Percentiles rank a stretch among this genome's conserved stretches.
Evolutionary conservation across 495 filamentous ascomycete genomes (phyloP).

Genomic region (Neurospora hispaniola): DNA sequence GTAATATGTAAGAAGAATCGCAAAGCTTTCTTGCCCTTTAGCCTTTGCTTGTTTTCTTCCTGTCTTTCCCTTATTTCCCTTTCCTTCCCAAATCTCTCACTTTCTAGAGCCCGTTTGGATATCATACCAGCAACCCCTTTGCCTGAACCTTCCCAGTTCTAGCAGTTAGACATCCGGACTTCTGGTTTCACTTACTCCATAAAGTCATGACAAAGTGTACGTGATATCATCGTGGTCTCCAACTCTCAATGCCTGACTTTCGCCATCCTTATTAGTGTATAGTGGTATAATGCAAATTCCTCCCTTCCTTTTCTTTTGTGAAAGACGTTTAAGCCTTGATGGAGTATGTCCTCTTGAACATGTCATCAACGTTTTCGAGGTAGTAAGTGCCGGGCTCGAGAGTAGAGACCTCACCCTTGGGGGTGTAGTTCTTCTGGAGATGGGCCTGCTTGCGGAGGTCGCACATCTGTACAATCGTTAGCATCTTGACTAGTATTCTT

Average conservation of each 20-base stretch:
- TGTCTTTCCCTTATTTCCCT: background rate
- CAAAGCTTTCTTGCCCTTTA: background rate
- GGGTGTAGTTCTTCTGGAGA: slow-evolving; percentile 81
- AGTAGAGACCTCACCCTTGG: slow-evolving; percentile 63
- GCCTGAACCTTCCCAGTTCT: background rate
- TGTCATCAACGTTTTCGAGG: slow-evolving; percentile 78
- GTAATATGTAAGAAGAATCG: background rate
- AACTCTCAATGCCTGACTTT: background rate
- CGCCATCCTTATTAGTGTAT: slow-evolving; percentile 1
- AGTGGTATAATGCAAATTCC: background rate
- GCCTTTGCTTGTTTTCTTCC: background rate
- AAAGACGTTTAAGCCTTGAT: slow-evolving; percentile 61
- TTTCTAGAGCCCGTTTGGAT: background rate
- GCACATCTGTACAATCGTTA: slow-evolving; percentile 59
- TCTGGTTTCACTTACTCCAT: background rate
- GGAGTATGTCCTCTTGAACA: slow-evolving; percentile 85
- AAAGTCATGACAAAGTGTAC: background rate
- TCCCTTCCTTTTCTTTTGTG: background rate
- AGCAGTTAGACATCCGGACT: background rate
- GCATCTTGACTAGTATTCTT: background rate
- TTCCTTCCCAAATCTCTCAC: background rate
- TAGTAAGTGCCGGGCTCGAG: slow-evolving; percentile 80
- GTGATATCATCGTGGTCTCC: background rate
- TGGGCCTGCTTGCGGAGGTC: slow-evolving; percentile 88
- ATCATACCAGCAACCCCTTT: background rate